phyloP scores from a whole-genome alignment of 2,329 filamentous ascomycete genomes.

The Cytospora mali region DNA sequence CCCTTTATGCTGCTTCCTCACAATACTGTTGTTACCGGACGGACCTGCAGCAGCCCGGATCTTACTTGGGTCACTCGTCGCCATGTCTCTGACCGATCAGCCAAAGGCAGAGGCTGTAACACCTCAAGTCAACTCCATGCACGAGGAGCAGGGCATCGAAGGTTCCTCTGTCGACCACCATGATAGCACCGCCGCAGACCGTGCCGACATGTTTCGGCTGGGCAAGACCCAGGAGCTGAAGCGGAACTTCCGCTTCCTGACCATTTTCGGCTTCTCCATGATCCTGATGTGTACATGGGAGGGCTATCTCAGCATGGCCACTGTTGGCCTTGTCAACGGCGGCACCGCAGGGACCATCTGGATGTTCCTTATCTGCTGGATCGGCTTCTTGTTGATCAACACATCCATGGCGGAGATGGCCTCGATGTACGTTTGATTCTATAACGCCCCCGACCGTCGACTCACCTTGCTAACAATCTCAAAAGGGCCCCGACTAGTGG shows the following conservation, averaged over 20 bases:
- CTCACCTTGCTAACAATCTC: background rate
- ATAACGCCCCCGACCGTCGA: background rate
- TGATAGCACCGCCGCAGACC: slow-evolving; percentile 36
- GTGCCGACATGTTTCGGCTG: slow-evolving; percentile 50
- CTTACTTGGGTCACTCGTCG: background rate
- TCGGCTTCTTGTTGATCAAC: slow-evolving; percentile 44
- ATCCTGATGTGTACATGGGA: slow-evolving; percentile 52
- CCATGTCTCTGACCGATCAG: background rate
- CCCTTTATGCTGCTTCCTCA: background rate
- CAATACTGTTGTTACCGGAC: background rate
- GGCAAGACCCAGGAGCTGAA: slow-evolving; percentile 53
- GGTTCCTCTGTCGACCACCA: background rate
- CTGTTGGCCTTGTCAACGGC: slow-evolving; percentile 42
- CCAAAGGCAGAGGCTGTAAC: slow-evolving; percentile 1
- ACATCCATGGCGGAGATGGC: slow-evolving; percentile 39
- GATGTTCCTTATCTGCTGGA: slow-evolving; percentile 41
- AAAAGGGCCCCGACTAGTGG: slow-evolving; percentile 56
- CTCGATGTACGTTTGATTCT: slow-evolving; percentile 2
- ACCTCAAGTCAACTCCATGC: slow-evolving; percentile 4
- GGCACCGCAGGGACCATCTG: slow-evolving; percentile 50
- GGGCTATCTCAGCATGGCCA: slow-evolving; percentile 30
- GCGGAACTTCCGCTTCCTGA: slow-evolving; percentile 48
- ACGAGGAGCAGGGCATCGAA: slow-evolving; percentile 9
- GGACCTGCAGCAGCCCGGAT: background rate
- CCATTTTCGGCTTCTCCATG: slow-evolving; percentile 51